phyloP scores from a whole-genome alignment of 495 filamentous ascomycete genomes.

The Neurospora africana region DNA sequence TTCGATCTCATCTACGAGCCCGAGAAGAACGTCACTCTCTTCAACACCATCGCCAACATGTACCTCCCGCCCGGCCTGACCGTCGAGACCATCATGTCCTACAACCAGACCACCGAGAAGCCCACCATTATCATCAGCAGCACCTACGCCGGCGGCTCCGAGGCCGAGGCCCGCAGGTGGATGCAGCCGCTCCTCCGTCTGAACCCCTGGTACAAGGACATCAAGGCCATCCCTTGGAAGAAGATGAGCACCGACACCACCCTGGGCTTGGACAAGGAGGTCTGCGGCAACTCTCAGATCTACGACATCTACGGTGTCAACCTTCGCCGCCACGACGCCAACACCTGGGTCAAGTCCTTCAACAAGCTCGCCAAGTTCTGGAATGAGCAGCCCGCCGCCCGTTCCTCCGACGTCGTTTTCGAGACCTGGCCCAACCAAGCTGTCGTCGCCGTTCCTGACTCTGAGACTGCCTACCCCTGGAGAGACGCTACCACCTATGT shows the following conservation, averaged over 20 bases:
- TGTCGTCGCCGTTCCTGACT: background rate
- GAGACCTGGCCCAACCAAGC: background rate
- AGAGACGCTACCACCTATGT: background rate
- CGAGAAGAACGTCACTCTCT: background rate
- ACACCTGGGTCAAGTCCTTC: background rate
- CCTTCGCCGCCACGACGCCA: background rate
- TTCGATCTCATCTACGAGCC: background rate
- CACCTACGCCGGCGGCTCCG: background rate
- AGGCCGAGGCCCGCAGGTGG: background rate
- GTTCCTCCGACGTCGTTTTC: background rate
- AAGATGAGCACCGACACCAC: background rate
- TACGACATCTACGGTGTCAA: background rate
- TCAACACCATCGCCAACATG: background rate
- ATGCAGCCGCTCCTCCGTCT: background rate
- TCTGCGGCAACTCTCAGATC: background rate
- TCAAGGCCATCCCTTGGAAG: background rate
- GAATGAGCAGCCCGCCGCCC: background rate
- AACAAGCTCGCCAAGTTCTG: background rate
- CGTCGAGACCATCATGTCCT: background rate
- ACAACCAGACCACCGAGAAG: background rate
- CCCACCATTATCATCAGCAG: background rate
- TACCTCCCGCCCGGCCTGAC: background rate
- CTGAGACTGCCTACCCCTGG: background rate
- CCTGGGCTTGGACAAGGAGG: background rate
- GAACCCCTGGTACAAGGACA: background rate